Evolutionary conservation across 768 basidiomycete genomes (phyloP).

Genomic region (Rhodotorula babjevae): DNA sequence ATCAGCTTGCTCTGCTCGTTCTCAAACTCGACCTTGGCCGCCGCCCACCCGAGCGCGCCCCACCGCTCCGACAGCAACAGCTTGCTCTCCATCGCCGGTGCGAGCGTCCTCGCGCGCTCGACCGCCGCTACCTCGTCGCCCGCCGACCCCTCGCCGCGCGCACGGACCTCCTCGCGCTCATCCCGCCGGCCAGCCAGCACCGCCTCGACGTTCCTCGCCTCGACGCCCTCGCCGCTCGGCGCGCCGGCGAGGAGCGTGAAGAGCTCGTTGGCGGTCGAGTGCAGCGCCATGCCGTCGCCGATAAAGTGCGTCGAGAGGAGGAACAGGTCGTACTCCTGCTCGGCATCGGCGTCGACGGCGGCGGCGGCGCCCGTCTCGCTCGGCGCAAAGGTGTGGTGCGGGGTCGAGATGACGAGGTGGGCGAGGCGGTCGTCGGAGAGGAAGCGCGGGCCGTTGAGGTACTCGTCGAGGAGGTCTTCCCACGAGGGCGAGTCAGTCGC

Average conservation of each 20-base stretch:
- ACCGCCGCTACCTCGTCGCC: background rate
- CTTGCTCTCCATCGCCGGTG: constrained; percentile 55
- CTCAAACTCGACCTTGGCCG: constrained; percentile 58
- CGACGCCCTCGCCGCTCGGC: background rate
- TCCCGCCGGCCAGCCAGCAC: background rate
- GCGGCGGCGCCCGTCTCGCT: constrained; percentile 22
- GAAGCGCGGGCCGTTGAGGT: constrained; percentile 72
- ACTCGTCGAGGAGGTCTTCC: constrained; percentile 56
- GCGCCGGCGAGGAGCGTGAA: constrained; percentile 55
- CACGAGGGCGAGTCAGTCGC: background rate
- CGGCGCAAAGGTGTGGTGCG: constrained; percentile 14
- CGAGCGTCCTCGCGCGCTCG: constrained; percentile 41
- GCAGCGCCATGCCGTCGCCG: constrained; percentile 82
- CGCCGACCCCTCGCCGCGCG: no score
- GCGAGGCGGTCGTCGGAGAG: constrained; percentile 65
- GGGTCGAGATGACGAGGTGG: constrained; percentile 53
- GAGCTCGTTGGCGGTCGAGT: constrained; percentile 74
- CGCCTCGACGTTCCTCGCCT: constrained; percentile 20
- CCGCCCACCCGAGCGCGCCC: constrained; percentile 52
- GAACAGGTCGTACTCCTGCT: constrained; percentile 58
- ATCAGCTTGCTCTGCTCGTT: constrained; percentile 58
- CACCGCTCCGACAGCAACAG: constrained; percentile 47
- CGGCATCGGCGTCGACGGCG: background rate
- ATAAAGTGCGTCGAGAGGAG: constrained; percentile 72
- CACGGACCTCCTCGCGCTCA: background rate